phyloP scores from a whole-genome alignment of 495 filamentous ascomycete species.

The Trichoderma erinaceum region DNA sequence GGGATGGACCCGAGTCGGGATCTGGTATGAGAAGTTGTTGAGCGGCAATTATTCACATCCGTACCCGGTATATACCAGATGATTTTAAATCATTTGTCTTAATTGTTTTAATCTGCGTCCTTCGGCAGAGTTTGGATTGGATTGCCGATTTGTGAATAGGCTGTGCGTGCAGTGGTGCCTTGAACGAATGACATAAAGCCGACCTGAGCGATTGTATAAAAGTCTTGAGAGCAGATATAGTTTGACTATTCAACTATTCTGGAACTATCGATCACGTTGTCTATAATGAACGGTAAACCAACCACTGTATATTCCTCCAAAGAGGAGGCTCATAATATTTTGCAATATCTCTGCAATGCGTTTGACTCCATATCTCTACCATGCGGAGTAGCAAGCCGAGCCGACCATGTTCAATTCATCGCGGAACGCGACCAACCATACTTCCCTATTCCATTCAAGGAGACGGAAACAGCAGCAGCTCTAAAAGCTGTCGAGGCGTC shows the following conservation, averaged over 20 bases:
- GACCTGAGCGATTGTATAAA: no score
- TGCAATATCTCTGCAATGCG: neutral
- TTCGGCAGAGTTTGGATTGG: neutral
- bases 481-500: slow-evolving; percentile 67
- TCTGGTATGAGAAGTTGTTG: neutral
- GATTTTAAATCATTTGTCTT: neutral
- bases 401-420: slow-evolving; percentile 26
- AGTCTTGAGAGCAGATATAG: neutral
- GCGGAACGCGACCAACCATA: slow-evolving; percentile 22
- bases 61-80: neutral
- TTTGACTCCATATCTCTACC: slow-evolving; percentile 25
- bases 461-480: slow-evolving; percentile 61
- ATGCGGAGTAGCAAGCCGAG: slow-evolving; percentile 23
- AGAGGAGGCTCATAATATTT: neutral
- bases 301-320: neutral
- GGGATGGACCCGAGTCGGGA: neutral
- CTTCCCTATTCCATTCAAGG: slow-evolving; percentile 63
- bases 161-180: neutral
- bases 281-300: neutral
- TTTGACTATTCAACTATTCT: neutral
- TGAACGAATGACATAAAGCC: neutral
- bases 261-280: neutral
- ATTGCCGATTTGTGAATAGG: neutral
- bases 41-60: neutral
- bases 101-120: neutral